Percentiles rank a stretch among this genome's conserved stretches.
Evolutionary conservation across 192 early-diverging fungal species (phyloP).

Genomic region (Podila verticillata): DNA sequence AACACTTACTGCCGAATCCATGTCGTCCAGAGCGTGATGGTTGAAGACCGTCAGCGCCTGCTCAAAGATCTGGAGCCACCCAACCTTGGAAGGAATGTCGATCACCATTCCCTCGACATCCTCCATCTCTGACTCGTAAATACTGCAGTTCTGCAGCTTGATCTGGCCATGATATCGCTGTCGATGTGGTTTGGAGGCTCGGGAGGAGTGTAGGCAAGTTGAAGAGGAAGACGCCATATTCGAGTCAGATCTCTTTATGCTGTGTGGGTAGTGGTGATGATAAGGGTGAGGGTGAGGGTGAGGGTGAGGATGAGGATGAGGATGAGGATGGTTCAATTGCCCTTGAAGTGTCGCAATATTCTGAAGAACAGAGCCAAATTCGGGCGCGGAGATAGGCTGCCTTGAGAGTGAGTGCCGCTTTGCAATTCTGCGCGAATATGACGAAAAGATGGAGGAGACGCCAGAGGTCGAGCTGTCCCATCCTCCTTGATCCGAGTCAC

Average conservation of each 20-base stretch:
- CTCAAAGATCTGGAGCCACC: conserved; percentile 34
- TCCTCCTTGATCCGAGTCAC: conserved; percentile 17
- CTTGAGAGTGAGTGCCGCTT: not conserved
- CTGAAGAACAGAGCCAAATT: conserved; percentile 13
- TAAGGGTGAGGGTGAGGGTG: not conserved
- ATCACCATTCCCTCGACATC: conserved; percentile 28
- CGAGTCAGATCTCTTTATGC: too few relatives aligned
- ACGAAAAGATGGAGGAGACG: not conserved
- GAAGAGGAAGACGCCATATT: too few relatives aligned
- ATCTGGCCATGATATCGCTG: conserved; percentile 2
- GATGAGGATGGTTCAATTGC: not conserved
- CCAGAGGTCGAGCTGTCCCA: conserved; percentile 24
- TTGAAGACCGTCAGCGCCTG: conserved; percentile 11
- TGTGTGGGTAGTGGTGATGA: not conserved
- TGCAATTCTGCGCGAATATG: not conserved
- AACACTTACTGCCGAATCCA: not conserved
- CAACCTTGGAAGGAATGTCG: conserved; percentile 15
- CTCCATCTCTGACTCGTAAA: conserved; percentile 32
- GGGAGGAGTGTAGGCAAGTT: not conserved
- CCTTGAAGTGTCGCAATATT: conserved; percentile 19
- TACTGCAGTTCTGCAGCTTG: conserved; percentile 18
- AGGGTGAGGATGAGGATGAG: not conserved
- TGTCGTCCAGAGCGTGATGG: not conserved
- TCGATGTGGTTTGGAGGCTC: not conserved
- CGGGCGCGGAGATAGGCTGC: conserved; percentile 1